These are phyloP conservation scores for Camelina laxa DNA, from an alignment of 345 rosid genomes.

Conservation along the genomic window DNA sequence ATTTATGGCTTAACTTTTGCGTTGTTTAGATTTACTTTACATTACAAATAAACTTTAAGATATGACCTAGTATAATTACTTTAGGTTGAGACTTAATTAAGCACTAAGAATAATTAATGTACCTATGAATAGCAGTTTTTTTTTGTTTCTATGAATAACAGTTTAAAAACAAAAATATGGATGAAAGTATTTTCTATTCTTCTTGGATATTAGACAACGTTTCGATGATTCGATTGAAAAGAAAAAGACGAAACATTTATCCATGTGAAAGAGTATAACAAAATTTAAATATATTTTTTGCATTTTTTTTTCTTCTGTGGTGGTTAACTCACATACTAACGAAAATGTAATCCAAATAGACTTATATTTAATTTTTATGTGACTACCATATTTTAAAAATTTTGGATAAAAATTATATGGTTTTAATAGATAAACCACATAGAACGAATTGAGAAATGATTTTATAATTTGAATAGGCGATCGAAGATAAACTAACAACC, in stretches of 20 bases:
- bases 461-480: not conserved
- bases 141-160: no score
- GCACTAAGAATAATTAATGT: not conserved
- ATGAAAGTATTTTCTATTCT: conserved; percentile 8
- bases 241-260: not conserved
- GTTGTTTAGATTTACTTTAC: not conserved
- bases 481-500: no score
- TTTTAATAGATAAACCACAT: not conserved
- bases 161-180: not conserved
- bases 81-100: conserved; percentile 18
- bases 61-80: conserved; percentile 17
- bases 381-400: not conserved
- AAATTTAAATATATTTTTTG: not conserved
- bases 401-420: not conserved
- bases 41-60: conserved; percentile 11
- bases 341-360: not conserved
- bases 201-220: not conserved
- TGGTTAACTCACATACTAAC: conserved; percentile 1
- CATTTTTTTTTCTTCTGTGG: not conserved
- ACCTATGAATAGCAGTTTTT: not conserved
- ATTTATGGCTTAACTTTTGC: conserved; percentile 25
- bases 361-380: not conserved
- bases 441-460: not conserved
- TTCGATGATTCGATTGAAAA: conserved; percentile 5
- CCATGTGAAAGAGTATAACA: not conserved